Percentiles rank a stretch among this genome's conserved stretches.
Evolutionary conservation across 768 basidiomycete genomes (phyloP).

Genomic region (Dacryopinax primogenitus): DNA sequence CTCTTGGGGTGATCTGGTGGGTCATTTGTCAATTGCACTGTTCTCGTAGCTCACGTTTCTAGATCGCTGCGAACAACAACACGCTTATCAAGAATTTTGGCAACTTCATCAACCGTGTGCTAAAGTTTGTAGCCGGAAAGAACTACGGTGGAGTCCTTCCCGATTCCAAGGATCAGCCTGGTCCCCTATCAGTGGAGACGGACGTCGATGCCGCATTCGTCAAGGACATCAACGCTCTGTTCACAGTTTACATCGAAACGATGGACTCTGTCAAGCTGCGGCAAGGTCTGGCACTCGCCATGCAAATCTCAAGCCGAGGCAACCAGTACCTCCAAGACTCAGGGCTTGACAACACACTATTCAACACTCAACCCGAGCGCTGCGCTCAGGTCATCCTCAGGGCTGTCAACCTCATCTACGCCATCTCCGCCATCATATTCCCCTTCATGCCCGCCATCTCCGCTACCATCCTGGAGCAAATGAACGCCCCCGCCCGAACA

Average conservation of each 20-base stretch:
- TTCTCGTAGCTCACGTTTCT: neutral
- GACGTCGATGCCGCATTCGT: slow-evolving; percentile 53
- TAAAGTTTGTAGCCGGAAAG: slow-evolving; percentile 85
- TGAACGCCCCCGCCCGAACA: slow-evolving; percentile 75
- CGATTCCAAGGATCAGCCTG: slow-evolving; percentile 56
- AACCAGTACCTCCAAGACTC: slow-evolving; percentile 92
- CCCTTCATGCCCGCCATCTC: slow-evolving; percentile 96
- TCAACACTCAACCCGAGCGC: slow-evolving; percentile 64
- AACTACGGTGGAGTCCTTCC: slow-evolving; percentile 62
- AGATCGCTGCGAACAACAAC: slow-evolving; percentile 88
- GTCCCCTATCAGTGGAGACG: slow-evolving; percentile 57
- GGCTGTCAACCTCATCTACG: slow-evolving; percentile 85
- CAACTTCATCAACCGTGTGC: slow-evolving; percentile 88
- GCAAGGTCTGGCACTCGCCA: slow-evolving; percentile 71
- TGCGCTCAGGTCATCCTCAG: slow-evolving; percentile 84
- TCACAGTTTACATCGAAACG: slow-evolving; percentile 67
- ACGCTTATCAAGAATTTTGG: slow-evolving; percentile 93
- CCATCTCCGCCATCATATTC: slow-evolving; percentile 69
- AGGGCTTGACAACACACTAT: slow-evolving; percentile 78
- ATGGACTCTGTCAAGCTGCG: slow-evolving; percentile 91
- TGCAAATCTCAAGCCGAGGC: slow-evolving; percentile 77
- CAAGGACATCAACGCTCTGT: slow-evolving; percentile 58
- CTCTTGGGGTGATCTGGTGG: slow-evolving; percentile 87
- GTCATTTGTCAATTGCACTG: slow-evolving; percentile 21
- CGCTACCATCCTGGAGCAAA: slow-evolving; percentile 63